phyloP scores from a whole-genome alignment of 805 yeast species.

The Priceomyces medius region DNA sequence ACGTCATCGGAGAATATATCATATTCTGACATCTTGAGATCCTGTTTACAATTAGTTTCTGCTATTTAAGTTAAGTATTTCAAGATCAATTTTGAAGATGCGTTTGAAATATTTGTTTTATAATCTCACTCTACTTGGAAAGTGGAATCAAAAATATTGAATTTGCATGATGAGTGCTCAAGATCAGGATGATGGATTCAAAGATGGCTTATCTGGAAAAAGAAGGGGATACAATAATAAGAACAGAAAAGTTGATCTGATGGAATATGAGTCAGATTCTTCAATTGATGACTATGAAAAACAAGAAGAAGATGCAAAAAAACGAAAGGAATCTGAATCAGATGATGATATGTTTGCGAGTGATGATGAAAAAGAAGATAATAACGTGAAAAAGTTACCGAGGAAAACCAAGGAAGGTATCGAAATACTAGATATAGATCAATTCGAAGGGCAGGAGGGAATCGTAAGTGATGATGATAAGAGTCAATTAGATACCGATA shows the following conservation, averaged over 20 bases:
- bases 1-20: conserved; percentile 46
- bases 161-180: conserved; percentile 6
- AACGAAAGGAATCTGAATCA: conserved; percentile 15
- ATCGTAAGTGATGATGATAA: conserved; percentile 17
- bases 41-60: not conserved
- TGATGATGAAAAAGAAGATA: conserved; percentile 15
- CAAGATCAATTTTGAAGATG: no score
- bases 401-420: conserved; percentile 4
- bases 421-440: conserved; percentile 10
- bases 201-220: conserved; percentile 12
- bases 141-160: no score
- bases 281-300: conserved; percentile 16
- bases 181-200: conserved; percentile 8
- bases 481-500: not conserved
- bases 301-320: conserved; percentile 12
- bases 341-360: conserved; percentile 47
- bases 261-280: conserved; percentile 27
- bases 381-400: conserved; percentile 16
- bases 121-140: not conserved
- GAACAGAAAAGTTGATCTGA: conserved; percentile 15
- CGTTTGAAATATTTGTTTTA: not conserved
- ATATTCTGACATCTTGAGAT: conserved; percentile 27
- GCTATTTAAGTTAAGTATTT: no score
- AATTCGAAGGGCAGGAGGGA: conserved; percentile 27
- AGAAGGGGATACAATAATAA: conserved; percentile 12